Conservation (phyloP, 768 basidiomycete species). For the Trametes cinnabarina region DNA sequence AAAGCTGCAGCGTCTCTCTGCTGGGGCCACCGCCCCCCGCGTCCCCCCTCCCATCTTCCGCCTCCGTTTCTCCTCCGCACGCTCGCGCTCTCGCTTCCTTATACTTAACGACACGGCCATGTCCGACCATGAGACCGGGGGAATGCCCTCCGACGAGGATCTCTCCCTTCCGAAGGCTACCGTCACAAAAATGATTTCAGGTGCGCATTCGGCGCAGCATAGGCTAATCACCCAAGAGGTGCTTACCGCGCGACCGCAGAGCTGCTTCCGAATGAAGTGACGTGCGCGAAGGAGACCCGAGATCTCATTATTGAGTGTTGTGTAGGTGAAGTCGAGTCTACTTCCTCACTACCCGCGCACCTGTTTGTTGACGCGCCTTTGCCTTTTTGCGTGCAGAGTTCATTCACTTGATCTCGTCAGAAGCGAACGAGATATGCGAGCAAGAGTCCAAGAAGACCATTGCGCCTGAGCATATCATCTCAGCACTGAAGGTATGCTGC, state of each 20-base stretch:
- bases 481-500: slow-evolving; percentile 75
- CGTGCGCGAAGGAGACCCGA: slow-evolving; percentile 93
- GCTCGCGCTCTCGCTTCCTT: not conserved
- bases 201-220: slow-evolving; percentile 39
- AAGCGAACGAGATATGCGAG: slow-evolving; percentile 98
- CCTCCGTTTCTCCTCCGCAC: not conserved
- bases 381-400: slow-evolving; percentile 65
- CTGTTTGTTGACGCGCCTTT: slow-evolving; percentile 1
- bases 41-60: not conserved
- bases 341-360: not conserved
- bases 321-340: slow-evolving; percentile 76
- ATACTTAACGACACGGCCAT: slow-evolving; percentile 40
- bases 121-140: slow-evolving; percentile 84
- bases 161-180: slow-evolving; percentile 95
- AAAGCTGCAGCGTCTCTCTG: slow-evolving; percentile 22
- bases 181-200: slow-evolving; percentile 94
- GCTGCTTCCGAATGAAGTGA: slow-evolving; percentile 80
- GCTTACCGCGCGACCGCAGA: slow-evolving; percentile 47
- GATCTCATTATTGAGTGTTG: slow-evolving; percentile 98
- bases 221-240: slow-evolving; percentile 1
- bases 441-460: slow-evolving; percentile 99
- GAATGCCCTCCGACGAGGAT: slow-evolving; percentile 80
- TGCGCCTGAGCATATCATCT: slow-evolving; percentile 93
- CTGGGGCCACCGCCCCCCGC: slow-evolving; percentile 16
- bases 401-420: slow-evolving; percentile 94